Conservation (phyloP, 2,329 filamentous ascomycete genomes). For the Fusarium clavum region DNA sequence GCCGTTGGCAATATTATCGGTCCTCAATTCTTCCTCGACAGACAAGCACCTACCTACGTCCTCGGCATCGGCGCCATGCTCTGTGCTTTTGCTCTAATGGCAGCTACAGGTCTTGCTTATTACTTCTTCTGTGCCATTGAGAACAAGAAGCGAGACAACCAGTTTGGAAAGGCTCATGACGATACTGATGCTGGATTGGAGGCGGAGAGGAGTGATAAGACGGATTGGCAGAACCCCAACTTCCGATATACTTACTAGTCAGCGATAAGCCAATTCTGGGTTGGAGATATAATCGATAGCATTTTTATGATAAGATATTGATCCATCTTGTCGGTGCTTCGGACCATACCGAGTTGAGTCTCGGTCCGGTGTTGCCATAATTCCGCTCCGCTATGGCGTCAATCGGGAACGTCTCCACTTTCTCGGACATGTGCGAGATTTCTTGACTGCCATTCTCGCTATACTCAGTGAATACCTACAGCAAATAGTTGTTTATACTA, state of each 20-base stretch:
- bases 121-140: constrained; percentile 40
- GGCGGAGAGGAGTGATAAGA: constrained; percentile 21
- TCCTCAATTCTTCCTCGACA: constrained; percentile 46
- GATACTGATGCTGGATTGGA: constrained; percentile 8
- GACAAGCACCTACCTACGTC: constrained; percentile 45
- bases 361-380: background rate
- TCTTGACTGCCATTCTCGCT: background rate
- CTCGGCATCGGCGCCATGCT: constrained; percentile 47
- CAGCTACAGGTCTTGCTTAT: constrained; percentile 34
- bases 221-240: constrained; percentile 35
- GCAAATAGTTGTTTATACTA: rapidly evolving
- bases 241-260: constrained; percentile 33
- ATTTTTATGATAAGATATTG: background rate
- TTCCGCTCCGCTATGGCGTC: constrained; percentile 5
- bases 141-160: constrained; percentile 37
- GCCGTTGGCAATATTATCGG: constrained; percentile 50
- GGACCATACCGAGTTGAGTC: background rate
- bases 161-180: constrained; percentile 22
- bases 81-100: constrained; percentile 46
- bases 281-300: background rate
- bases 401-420: background rate
- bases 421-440: constrained; percentile 1
- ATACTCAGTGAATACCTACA: rapidly evolving
- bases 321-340: rapidly evolving
- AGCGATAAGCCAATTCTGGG: rapidly evolving